Base-by-base conservation (phyloP, 2,329 filamentous ascomycete species). In the Penicillium sp. region DNA sequence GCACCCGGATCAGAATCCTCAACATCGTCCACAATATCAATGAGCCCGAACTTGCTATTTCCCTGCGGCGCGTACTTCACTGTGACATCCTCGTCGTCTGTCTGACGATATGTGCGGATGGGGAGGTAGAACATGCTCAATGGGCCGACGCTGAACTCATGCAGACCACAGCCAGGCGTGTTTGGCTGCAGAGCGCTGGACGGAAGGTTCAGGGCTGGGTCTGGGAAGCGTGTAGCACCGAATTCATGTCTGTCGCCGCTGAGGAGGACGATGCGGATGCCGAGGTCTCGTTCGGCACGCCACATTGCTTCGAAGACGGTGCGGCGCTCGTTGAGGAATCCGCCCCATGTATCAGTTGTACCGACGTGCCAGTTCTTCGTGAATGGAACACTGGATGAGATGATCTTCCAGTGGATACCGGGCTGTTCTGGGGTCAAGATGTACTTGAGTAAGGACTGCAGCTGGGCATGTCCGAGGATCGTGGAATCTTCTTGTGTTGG, bases 231-330 rank as follows among this genome's bases (percentile, higher is more conserved):
- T 0, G 93, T 97, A 0, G 93, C 92, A 1, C 90, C 94, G 71
- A 97, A 97, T 72, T 99, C 94, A 69, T 99, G 94, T n/a, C 94
- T 82, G 67, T 99, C 94, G 1, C 94, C 94, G 14, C 89, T 94
- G 10, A 99, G 79, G 11, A 97, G 79, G 3, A 96, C 81, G 7
- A 97, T 87, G 22, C 92, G 90, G 5, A 88, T 78, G 6, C 90
- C 89, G 5, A 84, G 83, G 1, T 75, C 73, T 11, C 83, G 77
- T n/a, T 90, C 87, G 0, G 89, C 87, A 57, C 89, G 87, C 92
- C 94, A 97, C 84, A 97, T 96, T 2, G 90, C 89, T 70, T 96
- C 88, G 13, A 99, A 85, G 24, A 97, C 83, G 51, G 79, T 80
- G 50, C 82, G 83, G 14, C 94, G 87, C 77, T 99, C 94, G 45